Evolutionary conservation across 2,329 filamentous ascomycete genomes (phyloP), one percentile per base, ranked within the genome.

Genomic region (Juglanconis sp.): DNA sequence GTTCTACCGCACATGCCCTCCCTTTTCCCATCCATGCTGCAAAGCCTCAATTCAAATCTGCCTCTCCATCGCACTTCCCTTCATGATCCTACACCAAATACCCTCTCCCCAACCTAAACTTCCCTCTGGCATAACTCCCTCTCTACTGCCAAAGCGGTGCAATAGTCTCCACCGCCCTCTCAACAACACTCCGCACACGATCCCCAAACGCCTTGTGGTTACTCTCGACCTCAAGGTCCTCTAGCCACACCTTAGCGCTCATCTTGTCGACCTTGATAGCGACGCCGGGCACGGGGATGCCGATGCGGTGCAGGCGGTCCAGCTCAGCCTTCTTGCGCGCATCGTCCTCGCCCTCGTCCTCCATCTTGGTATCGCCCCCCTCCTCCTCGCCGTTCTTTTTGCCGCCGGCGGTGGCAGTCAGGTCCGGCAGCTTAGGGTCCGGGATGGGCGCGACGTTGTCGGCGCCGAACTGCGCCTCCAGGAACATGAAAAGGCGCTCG

Each of bases 391-490:
- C 73, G 9, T 73, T 65, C 52, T 73, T 72, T 70, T 75, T 74
- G 1, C 70, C 71, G 40, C 74, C 74, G 24, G 24, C 24, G 24
- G 24, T 24, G 24, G 24, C 24, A 24, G 24, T 24, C 5, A 69
- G 71, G 2, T 72, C 73, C 15, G 79, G 77, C 2, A 86, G 72
- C 72, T 87, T 83, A 62, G 92, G 77, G 69, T 75, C 78, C 44
- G 87, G 83, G 65, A 98, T 90, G 4, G 94, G 92, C 0, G 84
- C 81, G 59, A 98, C 87, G 62, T 91, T 88, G 65, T 95, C 88
- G 36, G 86, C 81, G 63, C 95, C 95, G 71, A 99, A 99, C 73
- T 99, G 95, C 3, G 93, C 91, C 79, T 99, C 95, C 13, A 99
- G 87, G 79, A 99, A 96, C 86, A 96, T 91, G 76, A 96, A 89